Evolutionary conservation across 2,329 filamentous ascomycete genomes (phyloP).

Genomic region (Curvularia eragrostidis): DNA sequence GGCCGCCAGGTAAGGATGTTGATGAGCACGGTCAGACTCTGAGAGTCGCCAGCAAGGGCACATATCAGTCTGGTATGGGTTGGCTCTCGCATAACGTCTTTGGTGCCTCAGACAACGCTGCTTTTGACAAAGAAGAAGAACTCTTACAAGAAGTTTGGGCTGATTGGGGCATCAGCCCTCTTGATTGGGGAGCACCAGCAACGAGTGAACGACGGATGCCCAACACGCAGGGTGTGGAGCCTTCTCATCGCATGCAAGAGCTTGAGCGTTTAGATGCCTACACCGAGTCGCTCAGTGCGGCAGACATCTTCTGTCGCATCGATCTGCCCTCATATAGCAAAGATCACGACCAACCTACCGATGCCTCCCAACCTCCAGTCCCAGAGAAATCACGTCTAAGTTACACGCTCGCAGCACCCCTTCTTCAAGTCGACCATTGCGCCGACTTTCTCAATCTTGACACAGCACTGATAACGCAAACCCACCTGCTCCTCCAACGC

Average conservation of each 20-base stretch:
- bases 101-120: slow-evolving; percentile 45
- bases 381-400: slow-evolving; percentile 60
- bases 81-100: slow-evolving; percentile 70
- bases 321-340: slow-evolving; percentile 52
- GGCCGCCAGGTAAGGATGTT: slow-evolving; percentile 73
- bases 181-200: slow-evolving; percentile 55
- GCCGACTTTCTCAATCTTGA: slow-evolving; percentile 55
- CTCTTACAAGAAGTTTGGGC: slow-evolving; percentile 69
- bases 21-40: slow-evolving; percentile 71
- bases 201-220: neutral
- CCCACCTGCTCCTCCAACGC: slow-evolving; percentile 29
- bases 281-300: slow-evolving; percentile 67
- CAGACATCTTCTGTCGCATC: slow-evolving; percentile 65
- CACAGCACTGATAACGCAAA: slow-evolving; percentile 42
- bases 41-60: slow-evolving; percentile 80
- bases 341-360: slow-evolving; percentile 58
- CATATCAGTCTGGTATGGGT: slow-evolving; percentile 81
- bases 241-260: slow-evolving; percentile 19
- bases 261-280: slow-evolving; percentile 62
- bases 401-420: slow-evolving; percentile 61
- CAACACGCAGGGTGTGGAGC: neutral
- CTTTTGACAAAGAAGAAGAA: slow-evolving; percentile 64
- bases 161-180: slow-evolving; percentile 70
- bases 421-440: slow-evolving; percentile 60
- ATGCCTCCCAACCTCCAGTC: slow-evolving; percentile 68